These are phyloP conservation scores for Hygrophorus pudorinus DNA, from an alignment of 768 basidiomycete species.

Conservation along the genomic window DNA sequence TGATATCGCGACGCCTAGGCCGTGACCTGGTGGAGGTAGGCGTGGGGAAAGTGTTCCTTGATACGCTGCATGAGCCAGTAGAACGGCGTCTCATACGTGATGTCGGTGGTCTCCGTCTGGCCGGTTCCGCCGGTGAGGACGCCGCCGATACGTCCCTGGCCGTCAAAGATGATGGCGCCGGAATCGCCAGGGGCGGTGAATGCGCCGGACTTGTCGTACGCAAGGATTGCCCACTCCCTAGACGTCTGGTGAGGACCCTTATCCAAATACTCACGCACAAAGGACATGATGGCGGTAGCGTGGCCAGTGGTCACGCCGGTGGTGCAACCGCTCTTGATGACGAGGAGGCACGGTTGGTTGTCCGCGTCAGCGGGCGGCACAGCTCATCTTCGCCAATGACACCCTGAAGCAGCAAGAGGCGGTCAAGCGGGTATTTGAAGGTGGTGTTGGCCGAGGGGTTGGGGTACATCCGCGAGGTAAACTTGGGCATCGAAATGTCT, in stretches of 20 bases:
- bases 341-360: constrained; percentile 15
- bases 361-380: constrained; percentile 16
- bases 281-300: constrained; percentile 18
- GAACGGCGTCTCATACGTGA: constrained; percentile 23
- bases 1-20: constrained; percentile 5
- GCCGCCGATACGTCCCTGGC: constrained; percentile 20
- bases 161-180: constrained; percentile 19
- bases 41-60: constrained; percentile 21
- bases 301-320: constrained; percentile 21
- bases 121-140: constrained; percentile 22
- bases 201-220: constrained; percentile 13
- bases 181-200: constrained; percentile 25
- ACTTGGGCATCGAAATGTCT: constrained; percentile 11
- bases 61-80: constrained; percentile 19
- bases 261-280: constrained; percentile 13
- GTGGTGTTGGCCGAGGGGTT: constrained; percentile 8
- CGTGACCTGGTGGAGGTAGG: constrained; percentile 20
- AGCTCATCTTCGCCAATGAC: constrained; percentile 16
- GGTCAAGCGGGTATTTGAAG: constrained; percentile 15
- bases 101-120: constrained; percentile 14
- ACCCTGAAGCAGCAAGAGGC: constrained; percentile 15
- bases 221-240: constrained; percentile 16
- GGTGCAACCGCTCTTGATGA: constrained; percentile 19
- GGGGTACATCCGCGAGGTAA: constrained; percentile 14
- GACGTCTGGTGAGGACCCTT: constrained; percentile 11